A percentile compares a stretch with the other conserved stretches of the same genome.
Evolutionary conservation across 768 basidiomycete genomes (phyloP).

Genomic region (Mycena pura): DNA sequence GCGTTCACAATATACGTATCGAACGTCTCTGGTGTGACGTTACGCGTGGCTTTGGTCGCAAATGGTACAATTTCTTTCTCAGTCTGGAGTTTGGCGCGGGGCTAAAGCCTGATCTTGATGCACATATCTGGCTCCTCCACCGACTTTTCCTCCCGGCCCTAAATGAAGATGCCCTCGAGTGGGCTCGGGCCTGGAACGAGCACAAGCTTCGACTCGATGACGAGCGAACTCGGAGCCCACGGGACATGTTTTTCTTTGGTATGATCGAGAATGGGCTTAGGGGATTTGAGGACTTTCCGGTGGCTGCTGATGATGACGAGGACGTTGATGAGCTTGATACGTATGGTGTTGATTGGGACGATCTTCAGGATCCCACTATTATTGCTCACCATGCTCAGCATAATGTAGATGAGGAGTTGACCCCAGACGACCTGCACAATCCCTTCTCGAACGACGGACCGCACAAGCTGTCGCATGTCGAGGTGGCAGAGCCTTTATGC

Average conservation of each 20-base stretch:
- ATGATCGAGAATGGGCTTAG: slow-evolving; percentile 23
- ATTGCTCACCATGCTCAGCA: slow-evolving; percentile 10
- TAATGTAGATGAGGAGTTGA: slow-evolving; percentile 10
- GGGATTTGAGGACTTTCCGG: slow-evolving; percentile 4
- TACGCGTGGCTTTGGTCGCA: slow-evolving; percentile 33
- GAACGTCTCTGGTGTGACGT: slow-evolving; percentile 41
- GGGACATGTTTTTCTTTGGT: slow-evolving; percentile 29
- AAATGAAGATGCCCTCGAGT: slow-evolving; percentile 33
- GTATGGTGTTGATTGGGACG: slow-evolving; percentile 28
- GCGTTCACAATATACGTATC: slow-evolving; percentile 23
- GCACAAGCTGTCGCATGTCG: background rate
- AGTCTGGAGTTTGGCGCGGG: slow-evolving; percentile 32
- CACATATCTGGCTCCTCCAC: slow-evolving; percentile 40
- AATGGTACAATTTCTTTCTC: slow-evolving; percentile 41
- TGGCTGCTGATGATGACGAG: background rate
- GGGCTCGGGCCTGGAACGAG: slow-evolving; percentile 37
- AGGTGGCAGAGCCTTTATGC: background rate
- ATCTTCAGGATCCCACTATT: background rate
- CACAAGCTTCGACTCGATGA: slow-evolving; percentile 25
- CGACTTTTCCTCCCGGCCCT: slow-evolving; percentile 34
- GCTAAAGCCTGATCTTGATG: slow-evolving; percentile 23
- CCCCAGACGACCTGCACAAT: background rate
- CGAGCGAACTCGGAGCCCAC: slow-evolving; percentile 16
- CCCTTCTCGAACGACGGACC: slow-evolving; percentile 6
- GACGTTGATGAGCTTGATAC: slow-evolving; percentile 3